phyloP scores from a whole-genome alignment of 2,329 filamentous ascomycete genomes.

The Nemania sp. region DNA sequence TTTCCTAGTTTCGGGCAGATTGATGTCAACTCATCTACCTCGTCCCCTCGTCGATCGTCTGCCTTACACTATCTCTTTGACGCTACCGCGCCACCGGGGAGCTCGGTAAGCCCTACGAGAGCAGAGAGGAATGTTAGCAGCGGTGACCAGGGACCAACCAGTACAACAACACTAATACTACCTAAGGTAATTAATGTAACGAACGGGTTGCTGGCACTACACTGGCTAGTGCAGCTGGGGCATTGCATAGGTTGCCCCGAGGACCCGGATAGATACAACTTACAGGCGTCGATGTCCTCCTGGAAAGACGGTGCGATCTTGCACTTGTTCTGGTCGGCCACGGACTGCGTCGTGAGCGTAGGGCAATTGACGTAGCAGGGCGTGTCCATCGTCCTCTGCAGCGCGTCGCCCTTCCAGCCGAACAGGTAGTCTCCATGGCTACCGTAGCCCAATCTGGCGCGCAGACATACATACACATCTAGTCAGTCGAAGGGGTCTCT shows the following conservation, averaged over 20 bases:
- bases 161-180: too few species aligned
- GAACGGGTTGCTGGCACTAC: slow-evolving; percentile 1
- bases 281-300: slow-evolving; percentile 43
- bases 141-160: too few species aligned
- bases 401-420: slow-evolving; percentile 46
- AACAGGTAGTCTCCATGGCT: slow-evolving; percentile 45
- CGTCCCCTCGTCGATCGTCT: neutral
- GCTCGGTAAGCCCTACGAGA: slow-evolving; percentile 30
- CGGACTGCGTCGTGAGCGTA: slow-evolving; percentile 40
- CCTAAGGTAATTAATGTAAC: too few species aligned
- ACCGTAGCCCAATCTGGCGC: slow-evolving; percentile 38
- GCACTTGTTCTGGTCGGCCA: slow-evolving; percentile 42
- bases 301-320: slow-evolving; percentile 36
- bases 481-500: too few species aligned
- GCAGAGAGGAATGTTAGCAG: neutral
- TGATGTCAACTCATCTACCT: neutral
- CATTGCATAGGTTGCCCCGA: too few species aligned
- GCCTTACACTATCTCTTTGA: slow-evolving; percentile 26
- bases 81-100: slow-evolving; percentile 31
- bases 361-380: slow-evolving; percentile 42
- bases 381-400: slow-evolving; percentile 42
- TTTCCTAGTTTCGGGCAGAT: neutral
- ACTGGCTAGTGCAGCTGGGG: too few species aligned
- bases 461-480: too few species aligned
- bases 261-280: slow-evolving; percentile 23